Base-by-base conservation (phyloP, 2,329 filamentous ascomycete genomes). In the Botryotinia globosa region DNA sequence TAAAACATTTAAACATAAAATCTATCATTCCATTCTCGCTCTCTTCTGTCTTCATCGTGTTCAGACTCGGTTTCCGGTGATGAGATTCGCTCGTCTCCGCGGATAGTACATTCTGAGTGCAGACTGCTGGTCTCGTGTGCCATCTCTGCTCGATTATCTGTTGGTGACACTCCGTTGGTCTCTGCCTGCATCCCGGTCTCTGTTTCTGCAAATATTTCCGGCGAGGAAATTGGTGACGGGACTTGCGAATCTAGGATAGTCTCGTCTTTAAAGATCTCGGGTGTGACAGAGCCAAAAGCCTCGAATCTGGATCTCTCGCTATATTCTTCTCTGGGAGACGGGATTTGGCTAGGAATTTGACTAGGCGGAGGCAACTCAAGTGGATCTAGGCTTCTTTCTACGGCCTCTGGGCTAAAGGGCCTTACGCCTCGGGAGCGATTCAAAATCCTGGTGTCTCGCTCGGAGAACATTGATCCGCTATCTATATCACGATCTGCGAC, bases 361-460 rank as follows among this genome's bases (percentile, higher is more conserved):
- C 64, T 51, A 44, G 65, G 37, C 25, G 71, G 68, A 44, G 71
- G 64, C n/a, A 73, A 48, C 42, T 75, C 76, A 45, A 77, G 70
- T 10, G 77, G 76, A 76, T 79, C 77, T 44, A 66, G 59, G 12
- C 73, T 75, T 20, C 75, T 72, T 48, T 76, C 75, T 32, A 72
- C 74, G 10, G 74, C 70, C 39, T 75, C 87, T 3, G 89, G 89
- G 25, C 87, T 89, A 76, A 91, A 91, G 0, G 88, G 88, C 45
- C 89, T 80, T 29, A 86, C 85, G 25, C 85, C 86, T 25, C 88
- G 82, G 22, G 86, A 83, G 67, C 85, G 83, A 79, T 87, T 88
- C 75, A 87, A 83, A 64, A 79, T 76, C 0, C 77, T 76, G 6
- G 74, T 76, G 25, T 76, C 77, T 20, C 76, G 72, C 68, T 88